Evolutionary conservation across 2,329 filamentous ascomycete species (phyloP), one percentile per base, ranked within the genome.

Genomic region (Fusarium camptoceras): DNA sequence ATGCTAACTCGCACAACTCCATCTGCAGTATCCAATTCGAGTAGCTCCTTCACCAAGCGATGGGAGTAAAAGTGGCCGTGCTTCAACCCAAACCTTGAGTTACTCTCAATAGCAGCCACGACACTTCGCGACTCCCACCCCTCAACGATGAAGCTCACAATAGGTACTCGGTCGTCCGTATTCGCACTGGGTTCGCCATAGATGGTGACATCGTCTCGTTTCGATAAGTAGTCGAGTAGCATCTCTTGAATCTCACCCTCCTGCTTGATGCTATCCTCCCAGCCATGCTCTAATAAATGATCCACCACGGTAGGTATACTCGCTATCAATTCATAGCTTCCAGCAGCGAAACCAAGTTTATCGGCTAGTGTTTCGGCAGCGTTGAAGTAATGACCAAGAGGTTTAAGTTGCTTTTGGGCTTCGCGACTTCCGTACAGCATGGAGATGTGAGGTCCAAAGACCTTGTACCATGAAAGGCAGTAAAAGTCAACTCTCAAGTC

Each of bases 401-500:
- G 87, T 7, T 80, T 80, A 57, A 94, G 81, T 49, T 84, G 78
- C 18, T 84, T 74, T 64, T 91, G 88, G 0, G 88, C 89, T 0
- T 78, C 74, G 7, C 82, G 81, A 25, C 87, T 87, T 8, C 87
- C 91, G 75, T 93, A 95, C 2, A 95, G 81, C 68, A 91, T 86
- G 0, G 91, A 85, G 2, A 94, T 84, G 71, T 94, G 92, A 2
- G 92, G 92, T 0, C 92, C 92, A 75, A 92, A 94, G 3, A 94
- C 88, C 77, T 95, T 95, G 80, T 94, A 94, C 92, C 92, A 94
- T 1, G 86, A 90, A 76, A 94, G 93, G n/a, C 85, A 81, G 77
- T 94, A 95, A 71, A 94, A 90, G 76, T 95, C 92, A 0, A 91
- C 90, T 2, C 86, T 91, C 0, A 93, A 82, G 1, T 81, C 87